Conservation (phyloP, 2,329 filamentous ascomycete genomes). For the Sordariomycetes sp. region DNA sequence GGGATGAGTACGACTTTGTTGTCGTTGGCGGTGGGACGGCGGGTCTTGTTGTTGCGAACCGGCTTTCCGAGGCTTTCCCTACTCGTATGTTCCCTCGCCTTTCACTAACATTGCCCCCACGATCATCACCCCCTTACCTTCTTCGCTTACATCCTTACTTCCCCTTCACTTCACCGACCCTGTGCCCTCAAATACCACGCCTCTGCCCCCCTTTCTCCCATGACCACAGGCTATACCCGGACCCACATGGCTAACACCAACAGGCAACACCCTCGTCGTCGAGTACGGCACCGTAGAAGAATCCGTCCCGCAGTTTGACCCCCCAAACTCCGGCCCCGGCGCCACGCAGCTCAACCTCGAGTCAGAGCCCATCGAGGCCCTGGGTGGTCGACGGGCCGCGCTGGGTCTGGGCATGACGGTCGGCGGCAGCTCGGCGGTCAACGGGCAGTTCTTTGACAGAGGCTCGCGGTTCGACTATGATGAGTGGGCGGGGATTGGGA, state of each 20-base stretch:
- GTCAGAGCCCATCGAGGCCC: slow-evolving; percentile 11
- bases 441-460: slow-evolving; percentile 24
- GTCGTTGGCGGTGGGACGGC: slow-evolving; percentile 49
- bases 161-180: no score
- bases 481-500: slow-evolving; percentile 18
- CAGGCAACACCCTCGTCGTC: slow-evolving; percentile 10
- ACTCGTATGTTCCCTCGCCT: background rate
- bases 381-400: slow-evolving; percentile 13
- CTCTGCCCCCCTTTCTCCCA: no score
- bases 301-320: slow-evolving; percentile 13
- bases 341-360: slow-evolving; percentile 11
- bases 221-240: no score
- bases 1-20: slow-evolving; percentile 39
- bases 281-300: slow-evolving; percentile 10
- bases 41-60: slow-evolving; percentile 46
- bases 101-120: background rate
- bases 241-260: background rate
- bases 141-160: background rate
- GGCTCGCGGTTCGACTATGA: slow-evolving; percentile 20
- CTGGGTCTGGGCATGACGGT: slow-evolving; percentile 18
- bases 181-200: no score
- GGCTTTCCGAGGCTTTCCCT: slow-evolving; percentile 26
- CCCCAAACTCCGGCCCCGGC: slow-evolving; percentile 11
- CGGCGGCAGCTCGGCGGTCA: slow-evolving; percentile 21
- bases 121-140: no score